These are phyloP conservation scores for Monilinia laxa DNA, from an alignment of 2,329 filamentous ascomycete species.

Conservation along the genomic window DNA sequence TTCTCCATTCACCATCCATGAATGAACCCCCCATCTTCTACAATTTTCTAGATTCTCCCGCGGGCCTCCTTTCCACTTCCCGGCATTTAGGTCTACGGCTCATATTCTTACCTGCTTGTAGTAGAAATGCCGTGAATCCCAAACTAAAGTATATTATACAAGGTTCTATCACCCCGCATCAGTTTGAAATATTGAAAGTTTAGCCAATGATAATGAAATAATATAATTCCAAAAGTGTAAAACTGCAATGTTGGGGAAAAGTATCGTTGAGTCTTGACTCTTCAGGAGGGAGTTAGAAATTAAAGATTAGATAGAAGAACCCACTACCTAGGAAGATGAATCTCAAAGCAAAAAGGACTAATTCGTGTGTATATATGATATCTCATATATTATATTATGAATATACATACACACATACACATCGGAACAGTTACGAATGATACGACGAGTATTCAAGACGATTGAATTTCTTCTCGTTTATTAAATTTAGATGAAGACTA, in stretches of 20 bases:
- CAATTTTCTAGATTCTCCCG: neutral
- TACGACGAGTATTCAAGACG: too few species aligned
- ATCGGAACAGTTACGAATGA: too few species aligned
- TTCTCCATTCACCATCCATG: neutral
- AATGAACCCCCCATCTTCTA: neutral
- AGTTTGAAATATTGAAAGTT: neutral
- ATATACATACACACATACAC: too few species aligned
- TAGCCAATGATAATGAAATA: neutral
- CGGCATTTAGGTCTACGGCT: neutral
- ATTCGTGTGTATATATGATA: too few species aligned
- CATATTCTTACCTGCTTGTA: neutral
- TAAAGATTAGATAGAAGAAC: neutral
- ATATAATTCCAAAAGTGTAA: neutral
- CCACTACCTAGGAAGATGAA: neutral
- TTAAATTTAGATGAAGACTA: too few species aligned
- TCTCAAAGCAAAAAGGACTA: neutral
- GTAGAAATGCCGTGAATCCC: neutral
- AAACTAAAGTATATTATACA: neutral
- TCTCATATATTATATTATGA: too few species aligned
- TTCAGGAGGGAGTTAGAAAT: neutral
- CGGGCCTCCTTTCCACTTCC: neutral
- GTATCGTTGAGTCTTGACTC: constrained; percentile 3
- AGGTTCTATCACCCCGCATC: constrained; percentile 7
- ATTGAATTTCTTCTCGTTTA: too few species aligned
- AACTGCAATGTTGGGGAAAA: constrained; percentile 4